phyloP scores from a whole-genome alignment of 1,284 basidiomycete species.

The Paramarasmius palmivorus region DNA sequence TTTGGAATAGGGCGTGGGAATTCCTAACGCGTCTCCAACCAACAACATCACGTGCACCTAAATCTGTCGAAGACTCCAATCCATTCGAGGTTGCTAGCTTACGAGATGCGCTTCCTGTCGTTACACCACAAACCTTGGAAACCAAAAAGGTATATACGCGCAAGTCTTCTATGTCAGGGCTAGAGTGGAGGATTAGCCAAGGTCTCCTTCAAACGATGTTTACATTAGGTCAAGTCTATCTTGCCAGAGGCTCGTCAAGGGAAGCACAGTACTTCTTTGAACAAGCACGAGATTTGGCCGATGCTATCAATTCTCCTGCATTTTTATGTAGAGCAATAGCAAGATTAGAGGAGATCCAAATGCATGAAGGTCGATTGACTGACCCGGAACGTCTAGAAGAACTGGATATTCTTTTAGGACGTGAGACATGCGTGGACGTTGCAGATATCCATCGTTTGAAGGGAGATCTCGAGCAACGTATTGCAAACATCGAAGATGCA shows the following conservation, averaged over 20 bases:
- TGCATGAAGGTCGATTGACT: slow-evolving; percentile 60
- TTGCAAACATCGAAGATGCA: slow-evolving; percentile 48
- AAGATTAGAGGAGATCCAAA: slow-evolving; percentile 66
- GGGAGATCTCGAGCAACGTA: slow-evolving; percentile 59
- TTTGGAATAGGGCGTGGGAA: slow-evolving; percentile 81
- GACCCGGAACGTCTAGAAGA: slow-evolving; percentile 45
- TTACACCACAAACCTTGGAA: slow-evolving; percentile 14
- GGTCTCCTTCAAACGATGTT: slow-evolving; percentile 68
- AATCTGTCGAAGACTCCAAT: slow-evolving; percentile 43
- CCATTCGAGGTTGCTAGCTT: slow-evolving; percentile 56
- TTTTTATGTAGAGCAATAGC: slow-evolving; percentile 65
- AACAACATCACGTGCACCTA: slow-evolving; percentile 27
- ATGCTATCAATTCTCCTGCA: slow-evolving; percentile 63
- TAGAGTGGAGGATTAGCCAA: slow-evolving; percentile 78
- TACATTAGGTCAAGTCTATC: slow-evolving; percentile 61
- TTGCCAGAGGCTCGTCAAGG: slow-evolving; percentile 72
- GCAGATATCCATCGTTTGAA: slow-evolving; percentile 63
- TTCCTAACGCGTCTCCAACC: slow-evolving; percentile 63
- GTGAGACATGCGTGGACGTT: slow-evolving; percentile 62
- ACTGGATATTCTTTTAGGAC: slow-evolving; percentile 46
- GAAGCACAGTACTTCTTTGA: slow-evolving; percentile 83
- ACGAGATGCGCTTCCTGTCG: slow-evolving; percentile 34
- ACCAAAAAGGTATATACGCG: slow-evolving; percentile 30
- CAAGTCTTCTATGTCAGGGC: slow-evolving; percentile 45
- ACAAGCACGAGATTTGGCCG: slow-evolving; percentile 71